Evolutionary conservation across 306 rosid species (phyloP), one percentile per base, ranked within the genome.

Genomic region (Castanea sativa): DNA sequence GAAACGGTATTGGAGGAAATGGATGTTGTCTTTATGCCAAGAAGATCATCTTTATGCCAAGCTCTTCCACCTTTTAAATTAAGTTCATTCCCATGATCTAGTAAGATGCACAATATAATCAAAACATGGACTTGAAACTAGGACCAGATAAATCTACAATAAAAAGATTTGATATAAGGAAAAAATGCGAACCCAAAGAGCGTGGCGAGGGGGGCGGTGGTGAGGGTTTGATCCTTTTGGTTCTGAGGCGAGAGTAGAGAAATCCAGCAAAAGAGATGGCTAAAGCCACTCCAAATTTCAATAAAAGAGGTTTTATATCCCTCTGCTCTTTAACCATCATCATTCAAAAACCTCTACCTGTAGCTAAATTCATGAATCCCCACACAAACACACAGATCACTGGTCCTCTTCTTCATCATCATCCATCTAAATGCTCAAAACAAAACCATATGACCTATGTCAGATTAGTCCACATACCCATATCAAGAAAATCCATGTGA

Each of bases 261-360:
- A 87, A 87, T 45, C 97, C 92, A 75, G 97, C 99, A 76, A 94
- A 86, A 19, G 97, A 90, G 76, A 94, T 59, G 69, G 89, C 93
- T 57, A 95, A 79, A 78, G 90, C 95, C 81, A 92, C 73, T 65
- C 96, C 98, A 81, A 91, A 55, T 72, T 91, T 91, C 64, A 92
- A 21, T 38, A 95, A 51, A 65, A 83, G 13, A 71, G 91, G 97
- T 84, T 88, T 91, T 64, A 87, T 76, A 52, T 90, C 87, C 71
- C 61, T 75, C 73, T 79, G 86, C 75, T 86, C 87, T 82, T 68
- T 74, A 77, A 23, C 69, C 81, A 73, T 84, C 68, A 51, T 55
- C 78, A 55, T 49, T 56, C 55, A 27, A 53, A 71, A 41, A 41
- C 65, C 80, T 69, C 61, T 77, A 81, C 33, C 38, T 69, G 55